Conservation (phyloP, 805 yeast genomes). For the Kodamaea nitidulidarum region DNA sequence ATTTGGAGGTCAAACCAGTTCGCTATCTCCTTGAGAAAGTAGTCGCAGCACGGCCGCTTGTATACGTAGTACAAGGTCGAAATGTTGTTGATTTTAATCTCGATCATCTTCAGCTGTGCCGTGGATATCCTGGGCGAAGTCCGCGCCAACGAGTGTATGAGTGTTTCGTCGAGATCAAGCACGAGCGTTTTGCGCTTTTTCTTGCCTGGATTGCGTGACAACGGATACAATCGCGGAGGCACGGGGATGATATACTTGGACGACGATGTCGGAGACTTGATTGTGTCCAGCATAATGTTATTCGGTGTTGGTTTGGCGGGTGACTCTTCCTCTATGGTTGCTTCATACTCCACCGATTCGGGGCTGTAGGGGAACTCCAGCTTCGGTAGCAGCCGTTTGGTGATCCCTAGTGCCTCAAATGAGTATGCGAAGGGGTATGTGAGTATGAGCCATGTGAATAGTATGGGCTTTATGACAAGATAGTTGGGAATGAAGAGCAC, state of each 20-base stretch:
- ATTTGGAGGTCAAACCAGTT: slow-evolving; percentile 87
- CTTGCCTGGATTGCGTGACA: slow-evolving; percentile 36
- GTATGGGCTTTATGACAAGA: slow-evolving; percentile 49
- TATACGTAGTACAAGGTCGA: slow-evolving; percentile 86
- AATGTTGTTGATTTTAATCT: slow-evolving; percentile 63
- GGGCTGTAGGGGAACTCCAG: slow-evolving; percentile 7
- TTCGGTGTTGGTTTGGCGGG: slow-evolving; percentile 34
- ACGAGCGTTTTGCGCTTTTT: slow-evolving; percentile 63
- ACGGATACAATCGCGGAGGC: slow-evolving; percentile 41
- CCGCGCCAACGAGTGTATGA: slow-evolving; percentile 85
- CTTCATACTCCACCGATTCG: slow-evolving; percentile 6
- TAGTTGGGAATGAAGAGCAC: slow-evolving; percentile 45
- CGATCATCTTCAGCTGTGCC: slow-evolving; percentile 64
- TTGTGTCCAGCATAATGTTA: slow-evolving; percentile 34
- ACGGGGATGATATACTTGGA: slow-evolving; percentile 44
- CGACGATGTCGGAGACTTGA: slow-evolving; percentile 40
- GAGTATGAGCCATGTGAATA: slow-evolving; percentile 46
- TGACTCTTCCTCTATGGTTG: slow-evolving; percentile 4
- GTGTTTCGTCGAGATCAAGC: slow-evolving; percentile 88
- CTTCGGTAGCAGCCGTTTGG: slow-evolving; percentile 4
- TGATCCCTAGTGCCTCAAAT: slow-evolving; percentile 21
- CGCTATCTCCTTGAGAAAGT: slow-evolving; percentile 70
- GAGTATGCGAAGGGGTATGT: slow-evolving; percentile 52
- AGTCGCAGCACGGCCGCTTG: slow-evolving; percentile 88
- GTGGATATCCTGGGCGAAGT: slow-evolving; percentile 46